These are phyloP conservation scores for Vanrija humicola DNA, from an alignment of 1,284 basidiomycete species.

Conservation along the genomic window DNA sequence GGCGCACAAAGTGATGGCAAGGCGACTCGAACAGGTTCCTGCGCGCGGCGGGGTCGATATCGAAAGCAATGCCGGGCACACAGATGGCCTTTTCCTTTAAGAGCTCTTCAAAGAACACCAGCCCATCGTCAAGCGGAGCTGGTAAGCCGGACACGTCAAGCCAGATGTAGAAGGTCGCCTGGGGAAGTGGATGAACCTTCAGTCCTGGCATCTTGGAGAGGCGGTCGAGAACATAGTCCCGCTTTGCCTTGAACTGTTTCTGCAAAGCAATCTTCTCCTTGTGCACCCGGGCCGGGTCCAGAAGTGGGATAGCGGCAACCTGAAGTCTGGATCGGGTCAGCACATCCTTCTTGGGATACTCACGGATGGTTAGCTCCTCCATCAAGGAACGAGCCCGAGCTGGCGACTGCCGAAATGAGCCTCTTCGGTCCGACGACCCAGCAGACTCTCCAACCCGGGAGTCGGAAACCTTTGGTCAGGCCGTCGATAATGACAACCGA, in stretches of 20 bases:
- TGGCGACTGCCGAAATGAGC: conserved; percentile 76
- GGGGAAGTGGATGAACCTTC: conserved; percentile 68
- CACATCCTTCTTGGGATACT: too few relatives aligned
- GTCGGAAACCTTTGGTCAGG: conserved; percentile 74
- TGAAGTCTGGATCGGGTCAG: conserved; percentile 58
- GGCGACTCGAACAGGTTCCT: conserved; percentile 80
- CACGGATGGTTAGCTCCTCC: conserved; percentile 85
- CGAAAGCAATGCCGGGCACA: conserved; percentile 68
- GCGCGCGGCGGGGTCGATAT: conserved; percentile 71
- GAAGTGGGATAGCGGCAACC: conserved; percentile 73
- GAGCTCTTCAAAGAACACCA: conserved; percentile 91
- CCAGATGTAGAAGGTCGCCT: conserved; percentile 86
- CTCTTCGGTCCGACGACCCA: conserved; percentile 94
- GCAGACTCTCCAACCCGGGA: conserved; percentile 88
- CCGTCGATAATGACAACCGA: conserved; percentile 83
- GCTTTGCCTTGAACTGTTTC: conserved; percentile 82
- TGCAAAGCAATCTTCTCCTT: conserved; percentile 77
- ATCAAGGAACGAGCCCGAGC: conserved; percentile 85
- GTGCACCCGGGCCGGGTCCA: conserved; percentile 65
- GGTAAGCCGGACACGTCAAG: conserved; percentile 74
- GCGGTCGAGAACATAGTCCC: conserved; percentile 81
- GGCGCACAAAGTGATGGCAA: conserved; percentile 80
- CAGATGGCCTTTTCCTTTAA: conserved; percentile 60
- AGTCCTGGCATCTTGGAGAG: conserved; percentile 67
- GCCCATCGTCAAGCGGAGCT: conserved; percentile 76